A percentile compares a stretch with the other conserved stretches of the same genome.
phyloP scores from a whole-genome alignment of 768 basidiomycete species.

The Boletus eberwhitei region DNA sequence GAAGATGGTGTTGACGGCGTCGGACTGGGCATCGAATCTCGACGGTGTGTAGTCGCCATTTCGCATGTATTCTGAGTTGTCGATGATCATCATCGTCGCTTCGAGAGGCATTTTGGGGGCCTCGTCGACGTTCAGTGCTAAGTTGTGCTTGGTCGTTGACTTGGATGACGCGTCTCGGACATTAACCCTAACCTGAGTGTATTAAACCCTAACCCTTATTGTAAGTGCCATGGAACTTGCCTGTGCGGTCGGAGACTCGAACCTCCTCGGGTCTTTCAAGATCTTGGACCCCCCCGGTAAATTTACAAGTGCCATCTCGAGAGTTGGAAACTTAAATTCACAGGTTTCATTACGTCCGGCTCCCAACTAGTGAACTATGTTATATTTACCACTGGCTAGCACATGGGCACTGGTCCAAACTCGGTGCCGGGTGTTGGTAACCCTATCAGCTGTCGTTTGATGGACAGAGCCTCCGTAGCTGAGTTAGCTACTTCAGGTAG shows the following conservation, averaged over 20 bases:
- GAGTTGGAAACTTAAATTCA: not conserved
- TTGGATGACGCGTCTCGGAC: conserved; percentile 27
- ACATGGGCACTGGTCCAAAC: not conserved
- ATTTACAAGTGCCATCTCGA: not conserved
- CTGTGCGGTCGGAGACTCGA: no score
- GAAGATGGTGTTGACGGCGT: conserved; percentile 88
- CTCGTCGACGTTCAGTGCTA: conserved; percentile 13
- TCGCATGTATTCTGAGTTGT: conserved; percentile 97
- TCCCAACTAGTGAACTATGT: not conserved
- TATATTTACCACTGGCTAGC: not conserved
- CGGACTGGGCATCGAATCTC: conserved; percentile 86
- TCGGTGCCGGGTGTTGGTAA: not conserved
- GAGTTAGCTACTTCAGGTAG: not conserved
- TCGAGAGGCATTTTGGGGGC: conserved; percentile 80
- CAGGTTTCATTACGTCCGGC: not conserved
- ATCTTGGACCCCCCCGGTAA: not conserved
- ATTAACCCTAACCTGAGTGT: conserved; percentile 18
- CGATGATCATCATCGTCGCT: conserved; percentile 96
- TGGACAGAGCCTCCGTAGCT: not conserved
- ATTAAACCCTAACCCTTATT: conserved; percentile 17
- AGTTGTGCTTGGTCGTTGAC: not conserved
- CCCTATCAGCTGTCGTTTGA: not conserved
- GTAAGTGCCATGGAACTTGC: no score
- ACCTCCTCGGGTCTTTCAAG: no score
- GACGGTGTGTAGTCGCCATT: conserved; percentile 89